A percentile compares a stretch with the other conserved stretches of the same genome.
Evolutionary conservation across 306 rosid genomes (phyloP).

Genomic region (Casuarina equisetifolia): DNA sequence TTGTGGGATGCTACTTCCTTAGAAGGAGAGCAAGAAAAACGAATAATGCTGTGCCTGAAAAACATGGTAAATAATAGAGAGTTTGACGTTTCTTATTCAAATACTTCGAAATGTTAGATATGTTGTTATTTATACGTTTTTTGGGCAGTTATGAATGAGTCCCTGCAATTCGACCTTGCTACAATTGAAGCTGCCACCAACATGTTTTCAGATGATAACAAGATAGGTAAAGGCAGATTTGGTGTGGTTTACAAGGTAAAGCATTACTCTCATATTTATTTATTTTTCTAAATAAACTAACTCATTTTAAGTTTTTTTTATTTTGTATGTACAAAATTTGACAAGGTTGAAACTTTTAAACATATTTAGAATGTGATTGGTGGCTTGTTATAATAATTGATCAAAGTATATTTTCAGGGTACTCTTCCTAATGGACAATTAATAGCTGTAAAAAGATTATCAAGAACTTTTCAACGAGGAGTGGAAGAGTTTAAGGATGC

Average conservation of each 20-base stretch:
- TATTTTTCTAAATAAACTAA: no score
- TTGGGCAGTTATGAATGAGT: background rate
- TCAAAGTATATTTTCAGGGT: constrained; percentile 14
- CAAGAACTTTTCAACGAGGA: constrained; percentile 30
- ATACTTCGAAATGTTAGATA: background rate
- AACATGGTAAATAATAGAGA: background rate
- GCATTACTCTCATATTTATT: no score
- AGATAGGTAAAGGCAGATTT: constrained; percentile 32
- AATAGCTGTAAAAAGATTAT: constrained; percentile 32
- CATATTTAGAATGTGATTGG: no score
- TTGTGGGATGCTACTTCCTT: background rate
- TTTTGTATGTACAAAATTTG: no score
- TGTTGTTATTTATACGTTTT: background rate
- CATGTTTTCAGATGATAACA: constrained; percentile 24
- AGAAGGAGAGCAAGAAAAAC: background rate
- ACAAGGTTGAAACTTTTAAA: no score
- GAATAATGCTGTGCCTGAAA: background rate
- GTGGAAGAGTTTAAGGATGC: constrained; percentile 32
- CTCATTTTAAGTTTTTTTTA: no score
- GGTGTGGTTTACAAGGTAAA: constrained; percentile 34
- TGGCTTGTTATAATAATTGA: background rate
- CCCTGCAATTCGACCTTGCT: constrained; percentile 12
- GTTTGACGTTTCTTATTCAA: background rate
- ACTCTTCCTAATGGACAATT: constrained; percentile 19
- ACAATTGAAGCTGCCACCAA: constrained; percentile 27